phyloP scores from a whole-genome alignment of 2,329 filamentous ascomycete species.

The Beauveria sp. region DNA sequence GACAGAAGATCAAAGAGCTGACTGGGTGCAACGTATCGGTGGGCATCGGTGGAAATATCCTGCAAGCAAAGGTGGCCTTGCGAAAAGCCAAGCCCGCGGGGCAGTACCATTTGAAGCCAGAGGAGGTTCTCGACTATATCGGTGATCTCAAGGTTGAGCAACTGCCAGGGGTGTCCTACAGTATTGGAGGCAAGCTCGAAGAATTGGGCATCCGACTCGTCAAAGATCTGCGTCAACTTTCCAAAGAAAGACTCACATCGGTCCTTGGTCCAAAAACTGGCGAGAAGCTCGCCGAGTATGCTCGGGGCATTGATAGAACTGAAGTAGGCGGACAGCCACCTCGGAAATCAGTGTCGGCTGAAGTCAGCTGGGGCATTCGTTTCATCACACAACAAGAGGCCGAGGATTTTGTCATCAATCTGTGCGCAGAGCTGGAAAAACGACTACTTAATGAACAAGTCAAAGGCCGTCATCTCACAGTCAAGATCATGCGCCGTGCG shows the following conservation, averaged over 20 bases:
- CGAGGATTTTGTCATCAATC: constrained; percentile 79
- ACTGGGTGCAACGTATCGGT: constrained; percentile 87
- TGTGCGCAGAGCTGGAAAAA: constrained; percentile 78
- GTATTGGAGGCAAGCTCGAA: constrained; percentile 79
- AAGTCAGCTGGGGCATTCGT: constrained; percentile 96
- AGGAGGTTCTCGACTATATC: constrained; percentile 69
- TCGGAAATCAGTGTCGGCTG: constrained; percentile 91
- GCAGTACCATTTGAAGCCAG: constrained; percentile 79
- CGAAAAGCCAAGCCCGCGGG: constrained; percentile 91
- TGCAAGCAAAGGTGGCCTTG: constrained; percentile 85
- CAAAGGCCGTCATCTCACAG: constrained; percentile 78
- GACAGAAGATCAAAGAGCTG: constrained; percentile 60
- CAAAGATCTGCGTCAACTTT: constrained; percentile 70
- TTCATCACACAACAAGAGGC: constrained; percentile 90
- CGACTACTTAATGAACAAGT: constrained; percentile 76
- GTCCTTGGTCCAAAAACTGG: constrained; percentile 86
- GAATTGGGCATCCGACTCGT: constrained; percentile 77
- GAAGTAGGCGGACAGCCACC: constrained; percentile 81
- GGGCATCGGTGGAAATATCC: constrained; percentile 83
- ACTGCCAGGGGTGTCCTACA: constrained; percentile 87
- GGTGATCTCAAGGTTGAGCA: constrained; percentile 70
- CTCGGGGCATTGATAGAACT: constrained; percentile 75
- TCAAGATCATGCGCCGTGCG: constrained; percentile 90
- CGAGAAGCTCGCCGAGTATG: constrained; percentile 82
- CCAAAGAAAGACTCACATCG: constrained; percentile 67